These are phyloP conservation scores for Rhinocladiella similis DNA, from an alignment of 2,329 filamentous ascomycete species.

Conservation along the genomic window DNA sequence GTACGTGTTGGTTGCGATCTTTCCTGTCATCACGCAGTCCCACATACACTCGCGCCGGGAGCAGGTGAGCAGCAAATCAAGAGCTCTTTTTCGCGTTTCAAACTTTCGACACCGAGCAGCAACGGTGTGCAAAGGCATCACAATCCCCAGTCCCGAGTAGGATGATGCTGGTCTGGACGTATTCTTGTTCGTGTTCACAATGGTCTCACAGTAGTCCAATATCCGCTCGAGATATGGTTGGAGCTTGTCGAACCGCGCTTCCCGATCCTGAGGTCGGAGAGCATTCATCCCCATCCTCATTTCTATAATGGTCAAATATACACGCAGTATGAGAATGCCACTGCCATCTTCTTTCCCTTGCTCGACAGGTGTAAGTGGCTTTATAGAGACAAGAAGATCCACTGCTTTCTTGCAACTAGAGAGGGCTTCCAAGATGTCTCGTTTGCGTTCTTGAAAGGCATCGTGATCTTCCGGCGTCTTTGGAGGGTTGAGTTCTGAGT, in stretches of 20 bases:
- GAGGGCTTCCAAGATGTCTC: constrained; percentile 1
- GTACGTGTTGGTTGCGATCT: constrained; percentile 9
- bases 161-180: background rate
- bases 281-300: constrained; percentile 8
- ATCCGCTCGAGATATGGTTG: constrained; percentile 8
- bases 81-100: constrained; percentile 59
- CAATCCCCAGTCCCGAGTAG: constrained; percentile 53
- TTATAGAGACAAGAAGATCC: constrained; percentile 4
- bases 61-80: constrained; percentile 57
- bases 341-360: background rate
- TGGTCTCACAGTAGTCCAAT: constrained; percentile 4
- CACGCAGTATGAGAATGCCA: constrained; percentile 5
- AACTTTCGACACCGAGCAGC: constrained; percentile 66
- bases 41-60: constrained; percentile 67
- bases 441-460: background rate
- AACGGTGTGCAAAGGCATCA: constrained; percentile 64
- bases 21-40: constrained; percentile 43
- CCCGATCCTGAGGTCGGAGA: constrained; percentile 4
- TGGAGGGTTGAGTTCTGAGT: constrained; percentile 4
- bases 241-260: constrained; percentile 9
- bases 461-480: constrained; percentile 7
- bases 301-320: constrained; percentile 12
- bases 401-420: constrained; percentile 5
- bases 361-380: background rate
- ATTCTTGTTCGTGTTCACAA: background rate